A percentile compares a stretch with the other conserved stretches of the same genome.
Evolutionary conservation across 768 basidiomycete genomes (phyloP).

Genomic region (Exidia glandulosa): DNA sequence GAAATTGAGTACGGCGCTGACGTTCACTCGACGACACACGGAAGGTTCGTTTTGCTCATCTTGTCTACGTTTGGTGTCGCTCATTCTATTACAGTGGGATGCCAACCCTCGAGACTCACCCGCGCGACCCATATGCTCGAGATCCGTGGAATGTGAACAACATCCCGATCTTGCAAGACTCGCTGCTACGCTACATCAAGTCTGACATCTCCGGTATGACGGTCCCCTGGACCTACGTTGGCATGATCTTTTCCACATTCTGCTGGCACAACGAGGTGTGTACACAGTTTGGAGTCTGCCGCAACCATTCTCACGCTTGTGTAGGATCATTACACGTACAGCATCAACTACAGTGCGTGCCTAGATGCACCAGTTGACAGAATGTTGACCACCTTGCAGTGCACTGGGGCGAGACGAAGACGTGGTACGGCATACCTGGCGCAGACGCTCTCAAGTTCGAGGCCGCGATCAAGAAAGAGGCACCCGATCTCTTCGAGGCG

Average conservation of each 20-base stretch:
- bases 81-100: conserved; percentile 54
- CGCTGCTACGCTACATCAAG: conserved; percentile 92
- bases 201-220: conserved; percentile 99
- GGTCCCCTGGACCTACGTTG: conserved; percentile 97
- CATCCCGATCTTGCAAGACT: conserved; percentile 85
- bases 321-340: conserved; percentile 96
- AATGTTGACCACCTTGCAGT: conserved; percentile 39
- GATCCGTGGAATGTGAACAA: conserved; percentile 99
- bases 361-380: conserved; percentile 8
- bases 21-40: conserved; percentile 93
- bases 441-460: conserved; percentile 93
- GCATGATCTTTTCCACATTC: conserved; percentile 98
- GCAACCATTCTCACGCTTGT: conserved; percentile 4
- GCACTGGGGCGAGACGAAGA: conserved; percentile 99
- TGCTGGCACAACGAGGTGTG: conserved; percentile 98
- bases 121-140: conserved; percentile 72
- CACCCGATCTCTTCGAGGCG: conserved; percentile 95
- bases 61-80: neutral
- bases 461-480: conserved; percentile 86
- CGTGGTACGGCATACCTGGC: conserved; percentile 99
- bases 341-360: conserved; percentile 79
- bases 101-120: conserved; percentile 92
- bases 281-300: neutral
- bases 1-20: conserved; percentile 99
- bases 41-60: conserved; percentile 51